A percentile compares a stretch with the other conserved stretches of the same genome.
phyloP scores from a whole-genome alignment of 805 yeast genomes.

The Suhomyces sp. region DNA sequence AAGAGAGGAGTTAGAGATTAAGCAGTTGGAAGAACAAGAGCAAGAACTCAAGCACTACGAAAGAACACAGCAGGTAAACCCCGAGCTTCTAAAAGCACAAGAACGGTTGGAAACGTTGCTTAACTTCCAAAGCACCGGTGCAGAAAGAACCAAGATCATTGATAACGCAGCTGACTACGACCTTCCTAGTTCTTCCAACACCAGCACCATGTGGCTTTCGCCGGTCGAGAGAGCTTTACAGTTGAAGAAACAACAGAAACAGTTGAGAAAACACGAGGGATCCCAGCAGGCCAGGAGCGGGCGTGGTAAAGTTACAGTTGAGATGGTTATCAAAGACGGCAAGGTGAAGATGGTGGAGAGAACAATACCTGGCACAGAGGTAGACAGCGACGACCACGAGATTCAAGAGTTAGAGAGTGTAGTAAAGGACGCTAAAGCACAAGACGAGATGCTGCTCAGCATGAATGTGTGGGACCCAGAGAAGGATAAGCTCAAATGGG shows the following conservation, averaged over 20 bases:
- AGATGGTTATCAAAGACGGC: slow-evolving; percentile 77
- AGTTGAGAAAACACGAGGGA: slow-evolving; percentile 60
- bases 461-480: slow-evolving; percentile 59
- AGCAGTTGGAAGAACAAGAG: slow-evolving; percentile 40
- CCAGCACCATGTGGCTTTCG: slow-evolving; percentile 75
- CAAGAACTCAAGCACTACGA: slow-evolving; percentile 45
- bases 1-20: slow-evolving; percentile 18
- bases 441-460: slow-evolving; percentile 29
- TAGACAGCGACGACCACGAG: slow-evolving; percentile 28
- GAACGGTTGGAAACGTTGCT: slow-evolving; percentile 69
- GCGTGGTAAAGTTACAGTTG: slow-evolving; percentile 69
- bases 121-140: slow-evolving; percentile 79
- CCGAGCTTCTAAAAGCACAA: slow-evolving; percentile 67
- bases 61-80: slow-evolving; percentile 41
- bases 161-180: slow-evolving; percentile 92
- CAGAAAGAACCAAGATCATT: slow-evolving; percentile 86
- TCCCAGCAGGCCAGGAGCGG: slow-evolving; percentile 59
- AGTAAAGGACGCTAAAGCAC: slow-evolving; percentile 19
- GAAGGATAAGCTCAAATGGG: slow-evolving; percentile 53
- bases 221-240: slow-evolving; percentile 83
- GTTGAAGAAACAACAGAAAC: slow-evolving; percentile 80
- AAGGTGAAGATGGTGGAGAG: slow-evolving; percentile 65
- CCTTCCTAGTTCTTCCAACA: slow-evolving; percentile 41
- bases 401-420: slow-evolving; percentile 37
- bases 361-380: slow-evolving; percentile 10